Evolutionary conservation across 169 alveolate species (phyloP), one percentile per base, ranked within the genome.

Genomic region (Cryptosporidium canis): DNA sequence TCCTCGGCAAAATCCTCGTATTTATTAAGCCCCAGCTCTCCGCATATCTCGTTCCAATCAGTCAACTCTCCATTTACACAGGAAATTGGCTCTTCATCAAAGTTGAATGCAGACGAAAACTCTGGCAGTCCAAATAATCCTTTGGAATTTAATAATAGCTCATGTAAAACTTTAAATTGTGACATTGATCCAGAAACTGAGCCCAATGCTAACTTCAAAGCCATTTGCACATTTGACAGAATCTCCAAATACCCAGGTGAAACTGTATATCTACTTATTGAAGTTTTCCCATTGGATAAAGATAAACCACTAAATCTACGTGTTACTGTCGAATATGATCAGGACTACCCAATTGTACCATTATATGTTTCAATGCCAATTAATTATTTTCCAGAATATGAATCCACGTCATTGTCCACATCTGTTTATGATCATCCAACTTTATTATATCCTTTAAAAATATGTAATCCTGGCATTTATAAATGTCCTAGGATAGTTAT

Each of bases 391-490:
- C 44, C 64, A 29, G 51, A 53, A 48, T 35, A 66, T 1, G 8
- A 3, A 6, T 45, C 48, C 35, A n/a, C 51, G 21, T 65, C 33
- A 3, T 9, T 35, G 14, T 39, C 35, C 0, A 8, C 5, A 29
- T 27, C 21, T 67, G 24, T 31, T 27, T 47, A 77, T 21, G 55
- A 18, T 8, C 44, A 35, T 58, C 58, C 63, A 24, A 55, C 64
- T 21, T 39, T 77, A 58, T 31, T 77, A 21, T 77, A 77, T 77
- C 87, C 87, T n/a, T n/a, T 77, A 5, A 55, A 55, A 58, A 77
- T 77, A 39, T 77, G 87, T 44, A 11, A 56, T 77, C 87, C 87
- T 39, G 87, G 87, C 14, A 77, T 77, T 43, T 61, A 58, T 77
- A 53, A 77, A 39, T 77, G 87, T 14, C 87, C 87, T n/a, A 77